Base-by-base conservation (phyloP, 2,329 filamentous ascomycete species). In the Drechslerella dactyloides region DNA sequence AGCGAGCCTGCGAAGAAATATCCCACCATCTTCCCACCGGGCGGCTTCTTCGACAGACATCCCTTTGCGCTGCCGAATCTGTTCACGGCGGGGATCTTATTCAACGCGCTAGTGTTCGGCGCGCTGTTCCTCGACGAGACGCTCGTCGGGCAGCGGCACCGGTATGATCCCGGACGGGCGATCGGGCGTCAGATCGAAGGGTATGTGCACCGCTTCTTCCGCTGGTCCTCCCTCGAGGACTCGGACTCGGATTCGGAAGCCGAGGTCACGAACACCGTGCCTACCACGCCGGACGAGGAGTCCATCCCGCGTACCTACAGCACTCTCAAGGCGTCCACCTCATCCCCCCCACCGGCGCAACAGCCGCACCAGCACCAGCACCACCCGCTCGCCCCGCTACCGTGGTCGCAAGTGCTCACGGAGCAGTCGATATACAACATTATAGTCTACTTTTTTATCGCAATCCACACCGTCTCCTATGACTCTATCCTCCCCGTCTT, bases 401-500 rank as follows among this genome's bases (percentile, higher is more conserved):
- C 81, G 7, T 84, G 88, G 78, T 79, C 78, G 10, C 86, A 91
- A 72, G 87, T 94, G 5, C 88, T 96, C 75, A 89, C 87, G 0
- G 83, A 82, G 0, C 91, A 96, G 79, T 90, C 90, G 0, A 83
- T 85, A 33, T 83, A 94, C 62, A 90, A 93, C 74, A 83, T 97
- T 0, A 73, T 90, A 1, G 84, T 88, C 0, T 97, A 97, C 79
- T 89, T 89, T 1, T 83, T 94, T 55, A 83, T 97, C 17, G 90
- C 91, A 0, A 84, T 96, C 54, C 92, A 96, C 79, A 88, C 87
- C 0, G 87, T 96, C 42, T 88, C 91, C 0, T 97, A 88, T 77
- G 93, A 97, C 79, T 92, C 96, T 77, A 83, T 93, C 1, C 85
- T 97, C 1, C 90, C 92, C 1, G 91, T 97, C 0, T 96, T 96